Evolutionary conservation across 2,329 filamentous ascomycete genomes (phyloP), one percentile per base, ranked within the genome.

Genomic region (Fusarium transvaalense): DNA sequence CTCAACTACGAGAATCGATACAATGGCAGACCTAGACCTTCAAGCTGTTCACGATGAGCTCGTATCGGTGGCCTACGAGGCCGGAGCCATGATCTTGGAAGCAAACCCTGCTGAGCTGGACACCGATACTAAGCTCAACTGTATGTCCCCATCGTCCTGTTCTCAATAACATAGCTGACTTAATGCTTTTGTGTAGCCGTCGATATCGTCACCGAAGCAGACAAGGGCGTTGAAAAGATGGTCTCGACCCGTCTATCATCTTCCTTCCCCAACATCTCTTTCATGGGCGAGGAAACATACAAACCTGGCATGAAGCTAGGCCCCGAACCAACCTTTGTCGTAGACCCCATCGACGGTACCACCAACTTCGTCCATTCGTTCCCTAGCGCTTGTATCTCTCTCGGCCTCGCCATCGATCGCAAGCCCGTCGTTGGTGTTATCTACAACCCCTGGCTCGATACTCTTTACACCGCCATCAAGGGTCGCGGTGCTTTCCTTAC

Each of bases 291-390:
- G 76, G 92, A 95, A 80, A 93, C 91, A 29, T 91, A 93, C 81
- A 83, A 88, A 66, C 86, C 90, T 2, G 91, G 91, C 72, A 82
- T 83, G 64, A 81, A 79, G 42, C 82, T 95, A 46, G 90, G 88
- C 1, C 78, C 84, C 31, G 85, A 85, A 17, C 92, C 92, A 3
- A 95, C 92, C 42, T 94, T 94, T 80, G 86, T 94, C 75, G 89
- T 92, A 69, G 92, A 95, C 77, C 92, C 92, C 43, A 94, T 95
- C 72, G 92, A 95, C 80, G 92, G 79, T 52, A 94, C 88, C 9
- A 93, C 90, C 51, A 94, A 94, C 83, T 94, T 95, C 75, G 86
- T 94, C 46, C 92, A 94, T 79, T 86, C 86, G 21, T 91, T 92
- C 79, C 91, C 91, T 6, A 85, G 88, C 73, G 91, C 92, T 65